A percentile compares a stretch with the other conserved stretches of the same genome.
Evolutionary conservation across 73 alveolate genomes (phyloP).

Genomic region (Tetrahymena thermophila): DNA sequence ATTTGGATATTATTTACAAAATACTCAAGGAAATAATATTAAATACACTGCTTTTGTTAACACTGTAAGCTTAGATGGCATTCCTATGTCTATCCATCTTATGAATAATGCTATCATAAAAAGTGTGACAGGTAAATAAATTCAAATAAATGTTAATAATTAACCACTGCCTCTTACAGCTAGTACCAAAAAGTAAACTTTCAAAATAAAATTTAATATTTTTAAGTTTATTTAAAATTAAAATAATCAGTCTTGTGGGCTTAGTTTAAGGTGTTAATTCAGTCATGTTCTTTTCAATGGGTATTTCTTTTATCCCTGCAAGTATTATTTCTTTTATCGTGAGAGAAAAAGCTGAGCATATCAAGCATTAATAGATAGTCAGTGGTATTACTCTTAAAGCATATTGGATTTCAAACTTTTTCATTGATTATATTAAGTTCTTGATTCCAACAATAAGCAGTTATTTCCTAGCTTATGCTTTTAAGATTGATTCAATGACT

Average conservation of each 20-base stretch:
- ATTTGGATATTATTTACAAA: neutral
- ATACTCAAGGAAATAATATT: slow-evolving; percentile 32
- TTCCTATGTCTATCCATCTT: slow-evolving; percentile 14
- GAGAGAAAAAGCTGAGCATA: slow-evolving; percentile 79
- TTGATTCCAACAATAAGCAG: slow-evolving; percentile 54
- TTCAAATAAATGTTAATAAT: neutral
- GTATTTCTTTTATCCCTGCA: slow-evolving; percentile 26
- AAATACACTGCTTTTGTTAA: slow-evolving; percentile 33
- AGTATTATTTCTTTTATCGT: slow-evolving; percentile 7
- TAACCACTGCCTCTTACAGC: slow-evolving; percentile 8
- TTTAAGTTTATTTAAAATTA: too few species aligned
- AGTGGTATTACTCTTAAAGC: slow-evolving; percentile 76
- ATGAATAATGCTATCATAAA: neutral
- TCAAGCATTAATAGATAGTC: slow-evolving; percentile 80
- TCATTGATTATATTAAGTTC: slow-evolving; percentile 65
- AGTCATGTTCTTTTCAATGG: slow-evolving; percentile 2
- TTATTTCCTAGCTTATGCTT: slow-evolving; percentile 2
- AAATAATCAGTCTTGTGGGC: neutral
- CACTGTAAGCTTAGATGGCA: neutral
- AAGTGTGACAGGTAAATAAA: neutral
- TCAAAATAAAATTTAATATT: too few species aligned
- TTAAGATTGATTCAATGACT: neutral
- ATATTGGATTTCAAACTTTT: slow-evolving; percentile 76
- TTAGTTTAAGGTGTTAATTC: neutral
- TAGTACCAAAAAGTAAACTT: neutral